Percentiles rank a stretch among this genome's conserved stretches.
These are phyloP conservation scores for Cyathus olla DNA, from an alignment of 1,284 basidiomycete genomes.

Conservation along the genomic window DNA sequence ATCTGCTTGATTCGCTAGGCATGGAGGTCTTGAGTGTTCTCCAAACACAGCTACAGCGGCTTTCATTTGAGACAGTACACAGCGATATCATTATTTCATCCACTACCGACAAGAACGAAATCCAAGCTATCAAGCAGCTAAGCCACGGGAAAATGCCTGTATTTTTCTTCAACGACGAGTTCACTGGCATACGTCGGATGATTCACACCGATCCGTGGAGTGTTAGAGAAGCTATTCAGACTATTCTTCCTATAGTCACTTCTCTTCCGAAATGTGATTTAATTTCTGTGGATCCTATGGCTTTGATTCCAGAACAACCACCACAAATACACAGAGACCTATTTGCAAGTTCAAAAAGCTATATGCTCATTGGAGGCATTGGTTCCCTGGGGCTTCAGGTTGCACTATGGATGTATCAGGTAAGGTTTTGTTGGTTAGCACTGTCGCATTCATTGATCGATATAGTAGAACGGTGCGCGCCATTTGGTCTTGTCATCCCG, in stretches of 20 bases:
- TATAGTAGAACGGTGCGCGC: constrained; percentile 46
- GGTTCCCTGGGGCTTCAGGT: constrained; percentile 44
- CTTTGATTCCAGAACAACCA: neutral
- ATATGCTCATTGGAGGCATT: constrained; percentile 41
- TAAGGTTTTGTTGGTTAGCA: constrained; percentile 12
- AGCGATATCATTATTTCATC: too few species aligned
- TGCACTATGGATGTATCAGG: constrained; percentile 52
- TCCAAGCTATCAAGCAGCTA: too few species aligned
- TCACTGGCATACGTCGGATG: neutral
- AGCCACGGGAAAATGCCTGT: neutral
- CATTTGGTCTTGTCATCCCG: constrained; percentile 51
- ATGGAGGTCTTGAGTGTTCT: neutral
- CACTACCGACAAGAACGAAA: too few species aligned
- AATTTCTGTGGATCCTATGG: neutral
- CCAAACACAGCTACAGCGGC: neutral
- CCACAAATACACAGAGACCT: neutral
- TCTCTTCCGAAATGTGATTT: neutral
- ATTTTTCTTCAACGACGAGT: neutral
- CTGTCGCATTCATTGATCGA: neutral
- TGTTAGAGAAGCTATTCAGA: neutral
- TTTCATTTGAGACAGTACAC: neutral
- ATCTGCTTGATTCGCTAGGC: neutral
- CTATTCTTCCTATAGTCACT: neutral
- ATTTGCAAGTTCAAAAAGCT: constrained; percentile 19
- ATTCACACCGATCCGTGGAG: neutral